Base-by-base conservation (phyloP, 2,329 filamentous ascomycete genomes). In the Paradendryphiella salina region DNA sequence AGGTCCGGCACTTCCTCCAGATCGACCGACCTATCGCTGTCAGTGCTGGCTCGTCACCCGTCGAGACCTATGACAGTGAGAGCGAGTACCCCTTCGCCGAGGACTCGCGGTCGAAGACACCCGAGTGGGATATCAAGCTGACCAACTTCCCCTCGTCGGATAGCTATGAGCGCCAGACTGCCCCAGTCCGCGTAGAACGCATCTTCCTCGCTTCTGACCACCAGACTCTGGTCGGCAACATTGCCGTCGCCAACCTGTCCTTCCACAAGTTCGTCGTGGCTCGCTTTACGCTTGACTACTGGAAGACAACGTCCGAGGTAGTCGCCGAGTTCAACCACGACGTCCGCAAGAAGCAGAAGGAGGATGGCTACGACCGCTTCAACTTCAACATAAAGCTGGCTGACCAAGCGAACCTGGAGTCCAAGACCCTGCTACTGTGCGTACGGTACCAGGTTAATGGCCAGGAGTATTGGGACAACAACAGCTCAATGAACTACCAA, bases 221-320 rank as follows among this genome's bases (percentile, higher is more conserved):
- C 67, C 93, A 93, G 76, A 89, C 82, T 1, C 76, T 99, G 59
- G 81, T 96, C 42, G 94, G 94, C 10, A 88, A 85, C 14, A 82
- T 96, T 44, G 88, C 85, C 6, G 92, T 96, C 17, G 85, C 87
- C 69, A 99, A 99, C 73, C 75, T 97, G 35, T 85, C 91, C 0
- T 99, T 96, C 76, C 83, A 92, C 46, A 99, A 99, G 76, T 74
- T 80, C 5, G 90, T 99, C 46, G 85, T 88, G n/a, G 93, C 90
- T 72, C 85, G 94, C 42, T 99, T 99, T 73, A 99, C 94, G 0
- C 82, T 96, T 38, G 94, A 99, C 73, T 94, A 96, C 76, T 99
- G 94, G 94, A 96, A 96, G 80, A 99, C 94, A 0, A 95, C 92
- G 0, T 99, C 94, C 0, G 94, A 99, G 71, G 88, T 97, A 1